Conservation (phyloP, 2,329 filamentous ascomycete species). For the Thermoascus crustaceus region DNA sequence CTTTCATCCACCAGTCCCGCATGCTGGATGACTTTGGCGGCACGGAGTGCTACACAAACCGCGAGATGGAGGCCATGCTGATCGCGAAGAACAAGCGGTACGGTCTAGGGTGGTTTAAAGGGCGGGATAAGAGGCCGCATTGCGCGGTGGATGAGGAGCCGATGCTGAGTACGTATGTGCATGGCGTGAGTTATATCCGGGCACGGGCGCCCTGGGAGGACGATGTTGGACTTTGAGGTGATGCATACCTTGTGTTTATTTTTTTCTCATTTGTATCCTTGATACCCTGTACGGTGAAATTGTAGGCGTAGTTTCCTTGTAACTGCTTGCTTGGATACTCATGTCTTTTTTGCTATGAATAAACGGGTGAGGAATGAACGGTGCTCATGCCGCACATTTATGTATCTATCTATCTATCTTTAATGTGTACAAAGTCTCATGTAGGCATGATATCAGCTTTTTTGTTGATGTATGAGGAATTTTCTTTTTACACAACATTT, state of each 20-base stretch:
- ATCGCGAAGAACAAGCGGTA: conserved; percentile 58
- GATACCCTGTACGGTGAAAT: too few relatives aligned
- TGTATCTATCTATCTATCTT: neutral
- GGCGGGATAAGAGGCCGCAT: conserved; percentile 64
- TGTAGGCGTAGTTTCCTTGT: too few relatives aligned
- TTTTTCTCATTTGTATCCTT: neutral
- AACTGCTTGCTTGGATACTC: too few relatives aligned
- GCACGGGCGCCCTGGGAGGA: conserved; percentile 21
- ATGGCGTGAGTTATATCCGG: conserved; percentile 40
- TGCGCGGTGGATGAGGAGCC: conserved; percentile 73
- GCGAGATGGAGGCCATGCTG: conserved; percentile 55
- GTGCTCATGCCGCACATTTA: too few relatives aligned
- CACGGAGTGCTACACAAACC: conserved; percentile 55
- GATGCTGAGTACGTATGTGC: conserved; percentile 56
- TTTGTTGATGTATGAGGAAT: neutral
- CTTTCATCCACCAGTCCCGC: conserved; percentile 71
- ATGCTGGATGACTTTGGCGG: conserved; percentile 71
- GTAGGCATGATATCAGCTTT: neutral
- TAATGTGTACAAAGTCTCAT: neutral
- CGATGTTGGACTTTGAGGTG: conserved; percentile 3
- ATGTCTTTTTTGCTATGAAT: too few relatives aligned
- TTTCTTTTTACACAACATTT: too few relatives aligned
- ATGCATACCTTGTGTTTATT: too few relatives aligned
- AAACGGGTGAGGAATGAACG: too few relatives aligned
- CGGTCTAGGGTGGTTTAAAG: conserved; percentile 68